Percentiles rank a stretch among this genome's conserved stretches.
Conservation (phyloP, 75 land plant species). For the Pinus albicaulis region DNA sequence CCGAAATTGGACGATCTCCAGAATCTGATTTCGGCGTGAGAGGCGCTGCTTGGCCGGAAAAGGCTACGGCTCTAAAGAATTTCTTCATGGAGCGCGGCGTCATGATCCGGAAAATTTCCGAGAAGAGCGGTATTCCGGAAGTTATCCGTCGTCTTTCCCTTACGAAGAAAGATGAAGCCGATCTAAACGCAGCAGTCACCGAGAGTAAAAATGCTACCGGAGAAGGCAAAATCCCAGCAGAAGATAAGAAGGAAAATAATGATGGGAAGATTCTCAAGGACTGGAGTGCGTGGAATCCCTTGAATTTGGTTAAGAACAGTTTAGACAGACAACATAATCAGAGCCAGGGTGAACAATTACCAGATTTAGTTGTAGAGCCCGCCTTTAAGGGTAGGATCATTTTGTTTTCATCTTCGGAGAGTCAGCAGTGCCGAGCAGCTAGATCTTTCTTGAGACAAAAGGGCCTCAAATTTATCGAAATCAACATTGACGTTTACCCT, state of each 20-base stretch:
- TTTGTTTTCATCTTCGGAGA: slow-evolving; percentile 65
- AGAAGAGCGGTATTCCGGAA: slow-evolving; percentile 29
- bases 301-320: slow-evolving; percentile 43
- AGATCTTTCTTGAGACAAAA: slow-evolving; percentile 46
- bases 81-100: slow-evolving; percentile 60
- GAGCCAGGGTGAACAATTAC: not conserved
- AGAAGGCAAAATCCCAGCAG: not conserved
- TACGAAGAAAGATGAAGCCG: slow-evolving; percentile 41
- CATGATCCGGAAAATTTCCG: slow-evolving; percentile 54
- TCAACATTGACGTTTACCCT: slow-evolving; percentile 74
- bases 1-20: slow-evolving; percentile 18
- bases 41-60: slow-evolving; percentile 61
- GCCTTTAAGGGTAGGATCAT: slow-evolving; percentile 65
- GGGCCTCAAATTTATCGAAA: slow-evolving; percentile 58
- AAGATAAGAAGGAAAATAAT: slow-evolving; percentile 11
- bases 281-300: slow-evolving; percentile 47
- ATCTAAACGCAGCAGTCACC: not conserved
- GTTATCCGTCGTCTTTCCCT: slow-evolving; percentile 65
- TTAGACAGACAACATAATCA: slow-evolving; percentile 17
- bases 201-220: slow-evolving; percentile 6
- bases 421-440: slow-evolving; percentile 48
- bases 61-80: slow-evolving; percentile 62
- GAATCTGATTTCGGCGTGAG: slow-evolving; percentile 12
- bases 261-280: slow-evolving; percentile 21
- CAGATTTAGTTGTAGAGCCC: slow-evolving; percentile 9